Percentiles rank a stretch among this genome's conserved stretches.
Evolutionary conservation across 306 rosid genomes (phyloP).

Genomic region (Cicer yamashitae): DNA sequence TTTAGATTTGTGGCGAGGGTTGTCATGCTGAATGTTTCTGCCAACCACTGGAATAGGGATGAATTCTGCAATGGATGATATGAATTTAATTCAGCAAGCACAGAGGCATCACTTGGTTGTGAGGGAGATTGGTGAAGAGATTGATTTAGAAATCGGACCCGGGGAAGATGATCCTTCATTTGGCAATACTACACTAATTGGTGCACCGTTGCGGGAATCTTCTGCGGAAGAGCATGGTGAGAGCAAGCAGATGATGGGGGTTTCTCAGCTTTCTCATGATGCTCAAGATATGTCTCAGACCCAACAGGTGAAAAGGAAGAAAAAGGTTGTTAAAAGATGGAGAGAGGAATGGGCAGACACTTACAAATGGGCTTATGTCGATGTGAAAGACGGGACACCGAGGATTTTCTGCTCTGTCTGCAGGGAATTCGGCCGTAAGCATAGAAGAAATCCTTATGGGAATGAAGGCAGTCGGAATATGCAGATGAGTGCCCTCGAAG

Average conservation of each 20-base stretch:
- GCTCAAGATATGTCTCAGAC: conserved; percentile 77
- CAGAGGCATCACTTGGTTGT: conserved; percentile 96
- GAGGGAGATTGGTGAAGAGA: conserved; percentile 91
- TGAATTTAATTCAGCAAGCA: conserved; percentile 93
- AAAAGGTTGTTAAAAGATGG: conserved; percentile 99
- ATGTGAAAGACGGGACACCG: conserved; percentile 93
- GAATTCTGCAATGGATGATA: conserved; percentile 94
- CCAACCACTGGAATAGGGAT: conserved; percentile 71
- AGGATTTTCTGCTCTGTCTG: conserved; percentile 98
- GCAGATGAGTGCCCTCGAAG: conserved; percentile 99
- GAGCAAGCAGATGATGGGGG: conserved; percentile 82
- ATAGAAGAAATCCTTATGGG: conserved; percentile 96
- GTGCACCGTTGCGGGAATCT: conserved; percentile 75
- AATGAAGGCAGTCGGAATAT: conserved; percentile 98
- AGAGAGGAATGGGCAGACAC: conserved; percentile 99
- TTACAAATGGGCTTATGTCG: conserved; percentile 97
- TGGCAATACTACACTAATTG: conserved; percentile 73
- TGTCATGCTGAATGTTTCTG: conserved; percentile 95
- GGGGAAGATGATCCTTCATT: conserved; percentile 97
- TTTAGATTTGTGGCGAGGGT: conserved; percentile 44
- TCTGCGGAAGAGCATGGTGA: conserved; percentile 81
- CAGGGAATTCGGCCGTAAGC: conserved; percentile 94
- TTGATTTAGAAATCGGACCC: conserved; percentile 95
- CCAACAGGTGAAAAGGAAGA: conserved; percentile 80
- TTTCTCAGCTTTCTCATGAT: conserved; percentile 78